These are phyloP conservation scores for Penicilliopsis zonata DNA, from an alignment of 495 filamentous ascomycete genomes.

Conservation along the genomic window DNA sequence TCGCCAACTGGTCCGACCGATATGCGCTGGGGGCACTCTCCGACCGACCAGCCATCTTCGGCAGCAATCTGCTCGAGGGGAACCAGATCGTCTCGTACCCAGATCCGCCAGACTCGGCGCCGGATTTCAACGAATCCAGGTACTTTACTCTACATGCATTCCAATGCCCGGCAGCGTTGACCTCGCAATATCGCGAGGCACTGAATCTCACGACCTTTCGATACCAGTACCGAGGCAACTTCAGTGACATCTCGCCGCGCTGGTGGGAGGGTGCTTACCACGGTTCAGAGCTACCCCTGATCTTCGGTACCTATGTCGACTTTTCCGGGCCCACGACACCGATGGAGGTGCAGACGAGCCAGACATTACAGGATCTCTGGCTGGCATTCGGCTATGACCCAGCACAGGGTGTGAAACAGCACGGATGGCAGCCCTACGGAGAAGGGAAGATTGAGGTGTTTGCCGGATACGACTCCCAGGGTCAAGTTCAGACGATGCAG, in stretches of 20 bases:
- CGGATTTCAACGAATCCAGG: neutral
- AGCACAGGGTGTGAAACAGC: constrained; percentile 4
- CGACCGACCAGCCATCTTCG: constrained; percentile 14
- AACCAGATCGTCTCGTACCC: neutral
- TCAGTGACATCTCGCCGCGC: constrained; percentile 25
- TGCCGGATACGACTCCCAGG: too few relatives aligned
- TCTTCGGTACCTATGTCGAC: constrained; percentile 27
- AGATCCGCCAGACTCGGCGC: neutral
- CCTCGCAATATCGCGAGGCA: neutral
- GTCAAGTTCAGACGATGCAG: too few relatives aligned
- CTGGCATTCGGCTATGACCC: constrained; percentile 14
- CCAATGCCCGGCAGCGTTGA: neutral
- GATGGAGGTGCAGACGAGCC: constrained; percentile 16
- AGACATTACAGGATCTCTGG: constrained; percentile 25
- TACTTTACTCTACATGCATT: neutral
- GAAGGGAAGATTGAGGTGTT: neutral
- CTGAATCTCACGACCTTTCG: constrained; percentile 18
- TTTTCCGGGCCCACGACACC: constrained; percentile 11
- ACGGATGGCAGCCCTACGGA: constrained; percentile 2
- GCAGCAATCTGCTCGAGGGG: neutral
- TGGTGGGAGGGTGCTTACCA: constrained; percentile 32
- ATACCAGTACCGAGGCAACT: constrained; percentile 36
- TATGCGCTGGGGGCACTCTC: constrained; percentile 1
- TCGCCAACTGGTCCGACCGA: constrained; percentile 22
- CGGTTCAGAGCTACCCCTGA: constrained; percentile 26